These are phyloP conservation scores for Cicer cuneatum DNA, from an alignment of 306 rosid species.

Conservation along the genomic window DNA sequence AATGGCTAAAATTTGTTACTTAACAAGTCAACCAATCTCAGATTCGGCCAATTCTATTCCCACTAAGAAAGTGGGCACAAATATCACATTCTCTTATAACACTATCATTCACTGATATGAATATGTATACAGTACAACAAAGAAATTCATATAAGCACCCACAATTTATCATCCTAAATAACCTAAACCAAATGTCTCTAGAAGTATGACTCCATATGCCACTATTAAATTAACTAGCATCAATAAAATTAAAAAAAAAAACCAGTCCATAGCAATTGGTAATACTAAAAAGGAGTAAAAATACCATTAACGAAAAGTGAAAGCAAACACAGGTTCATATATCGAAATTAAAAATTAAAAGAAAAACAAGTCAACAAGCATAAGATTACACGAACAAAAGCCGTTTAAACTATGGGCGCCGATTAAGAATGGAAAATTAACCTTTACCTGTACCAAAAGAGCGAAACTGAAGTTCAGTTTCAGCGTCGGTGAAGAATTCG, in stretches of 20 bases:
- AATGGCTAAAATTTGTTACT: constrained; percentile 1
- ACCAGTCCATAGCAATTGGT: background rate
- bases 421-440: constrained; percentile 24
- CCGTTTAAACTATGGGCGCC: constrained; percentile 16
- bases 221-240: constrained; percentile 9
- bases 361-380: constrained; percentile 1
- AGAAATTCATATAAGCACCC: constrained; percentile 30
- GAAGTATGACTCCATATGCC: background rate
- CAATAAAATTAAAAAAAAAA: background rate
- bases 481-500: constrained; percentile 27
- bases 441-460: constrained; percentile 34
- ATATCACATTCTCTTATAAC: constrained; percentile 10
- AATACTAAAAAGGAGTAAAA: background rate
- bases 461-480: constrained; percentile 34
- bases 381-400: constrained; percentile 25
- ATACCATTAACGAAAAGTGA: background rate
- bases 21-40: constrained; percentile 25
- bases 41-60: background rate
- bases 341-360: constrained; percentile 9
- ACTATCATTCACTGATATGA: constrained; percentile 1
- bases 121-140: constrained; percentile 4
- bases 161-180: constrained; percentile 9
- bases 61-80: background rate
- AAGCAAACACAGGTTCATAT: background rate
- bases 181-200: constrained; percentile 9